A percentile compares a stretch with the other conserved stretches of the same genome.
These are phyloP conservation scores for Aspergillus amoenus DNA, from an alignment of 2,329 filamentous ascomycete genomes.

Conservation along the genomic window DNA sequence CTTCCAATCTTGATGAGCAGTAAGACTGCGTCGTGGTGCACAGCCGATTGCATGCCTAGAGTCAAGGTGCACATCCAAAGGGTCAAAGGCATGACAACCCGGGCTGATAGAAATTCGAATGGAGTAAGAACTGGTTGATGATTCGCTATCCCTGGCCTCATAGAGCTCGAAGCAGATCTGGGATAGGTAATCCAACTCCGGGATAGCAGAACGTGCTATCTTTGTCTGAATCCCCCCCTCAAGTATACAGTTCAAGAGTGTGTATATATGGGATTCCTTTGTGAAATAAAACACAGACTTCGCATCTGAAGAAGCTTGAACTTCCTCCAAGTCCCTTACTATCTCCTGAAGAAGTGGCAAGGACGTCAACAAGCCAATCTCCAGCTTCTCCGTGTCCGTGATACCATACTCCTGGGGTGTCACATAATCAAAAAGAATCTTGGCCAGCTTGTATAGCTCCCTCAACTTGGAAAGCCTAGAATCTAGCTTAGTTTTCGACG, in stretches of 20 bases:
- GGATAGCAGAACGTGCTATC: constrained; percentile 91
- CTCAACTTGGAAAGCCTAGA: constrained; percentile 82
- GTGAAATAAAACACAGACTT: constrained; percentile 99
- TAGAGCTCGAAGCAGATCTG: constrained; percentile 99
- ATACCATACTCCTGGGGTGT: constrained; percentile 98
- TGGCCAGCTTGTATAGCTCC: constrained; percentile 89
- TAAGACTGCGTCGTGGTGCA: constrained; percentile 84
- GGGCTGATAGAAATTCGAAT: constrained; percentile 96
- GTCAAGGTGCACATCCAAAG: constrained; percentile 92
- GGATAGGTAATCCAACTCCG: constrained; percentile 93
- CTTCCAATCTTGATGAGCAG: constrained; percentile 91
- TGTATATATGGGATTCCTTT: constrained; percentile 98
- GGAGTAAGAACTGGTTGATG: constrained; percentile 83
- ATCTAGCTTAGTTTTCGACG: constrained; percentile 77
- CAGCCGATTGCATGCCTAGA: constrained; percentile 95
- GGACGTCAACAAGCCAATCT: constrained; percentile 92
- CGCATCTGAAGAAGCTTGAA: constrained; percentile 89
- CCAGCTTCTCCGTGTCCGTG: constrained; percentile 92
- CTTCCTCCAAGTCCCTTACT: constrained; percentile 92
- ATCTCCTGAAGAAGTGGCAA: constrained; percentile 94
- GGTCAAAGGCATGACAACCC: constrained; percentile 94
- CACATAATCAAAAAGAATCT: constrained; percentile 96
- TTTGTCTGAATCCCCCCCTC: constrained; percentile 97
- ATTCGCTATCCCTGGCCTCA: constrained; percentile 80
- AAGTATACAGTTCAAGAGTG: constrained; percentile 93